phyloP scores from a whole-genome alignment of 345 rosid species.

The Nephelium lappaceum region DNA sequence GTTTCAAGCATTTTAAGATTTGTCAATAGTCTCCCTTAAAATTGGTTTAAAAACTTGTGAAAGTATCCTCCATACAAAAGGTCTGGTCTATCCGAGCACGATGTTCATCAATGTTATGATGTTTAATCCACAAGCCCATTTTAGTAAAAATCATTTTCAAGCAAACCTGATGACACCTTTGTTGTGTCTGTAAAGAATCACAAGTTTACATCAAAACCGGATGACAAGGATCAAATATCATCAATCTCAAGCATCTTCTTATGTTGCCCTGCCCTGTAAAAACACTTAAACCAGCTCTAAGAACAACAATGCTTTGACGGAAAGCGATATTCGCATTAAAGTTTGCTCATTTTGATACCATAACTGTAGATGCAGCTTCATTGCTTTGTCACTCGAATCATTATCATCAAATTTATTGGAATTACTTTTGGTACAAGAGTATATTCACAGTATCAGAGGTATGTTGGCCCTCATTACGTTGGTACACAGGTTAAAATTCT shows the following conservation, averaged over 20 bases:
- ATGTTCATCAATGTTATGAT: no score
- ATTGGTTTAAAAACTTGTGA: no score
- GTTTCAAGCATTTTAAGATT: no score
- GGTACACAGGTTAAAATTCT: constrained; percentile 11
- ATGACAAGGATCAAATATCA: neutral
- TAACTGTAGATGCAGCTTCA: neutral
- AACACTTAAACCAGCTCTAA: neutral
- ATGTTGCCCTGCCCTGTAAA: no score
- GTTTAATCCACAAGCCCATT: no score
- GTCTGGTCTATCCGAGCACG: no score
- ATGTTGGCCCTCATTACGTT: neutral
- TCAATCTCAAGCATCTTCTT: neutral
- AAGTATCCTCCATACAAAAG: no score
- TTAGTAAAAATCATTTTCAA: no score
- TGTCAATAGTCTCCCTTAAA: no score
- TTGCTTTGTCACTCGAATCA: neutral
- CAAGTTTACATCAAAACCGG: neutral
- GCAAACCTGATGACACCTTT: no score
- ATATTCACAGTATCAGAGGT: neutral
- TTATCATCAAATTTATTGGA: neutral
- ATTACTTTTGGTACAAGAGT: constrained; percentile 3
- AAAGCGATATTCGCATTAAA: neutral
- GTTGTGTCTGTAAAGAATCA: neutral
- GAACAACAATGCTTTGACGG: neutral
- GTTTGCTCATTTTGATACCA: neutral